phyloP scores from a whole-genome alignment of 805 yeast genomes.

The Saccharomycopsis selenospora region DNA sequence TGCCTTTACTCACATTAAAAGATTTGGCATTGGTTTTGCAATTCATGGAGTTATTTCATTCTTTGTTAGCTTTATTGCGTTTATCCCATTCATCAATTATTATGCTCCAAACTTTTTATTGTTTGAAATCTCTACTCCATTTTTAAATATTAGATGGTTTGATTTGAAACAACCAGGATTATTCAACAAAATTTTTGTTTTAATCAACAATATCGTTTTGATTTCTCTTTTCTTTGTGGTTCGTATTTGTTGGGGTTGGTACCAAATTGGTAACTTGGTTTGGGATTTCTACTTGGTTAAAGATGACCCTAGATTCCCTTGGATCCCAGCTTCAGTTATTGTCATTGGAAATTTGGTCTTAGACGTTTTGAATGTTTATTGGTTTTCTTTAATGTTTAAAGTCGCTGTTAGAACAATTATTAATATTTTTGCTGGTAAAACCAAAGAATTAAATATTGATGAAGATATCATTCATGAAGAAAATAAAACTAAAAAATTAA shows the following conservation, averaged over 20 bases:
- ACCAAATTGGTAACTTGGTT: constrained; percentile 47
- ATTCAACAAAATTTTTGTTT: constrained; percentile 42
- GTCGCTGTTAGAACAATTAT: constrained; percentile 46
- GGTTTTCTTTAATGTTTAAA: constrained; percentile 75
- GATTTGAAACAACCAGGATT: constrained; percentile 60
- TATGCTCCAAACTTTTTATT: constrained; percentile 71
- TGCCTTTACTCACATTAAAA: constrained; percentile 48
- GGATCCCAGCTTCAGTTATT: constrained; percentile 30
- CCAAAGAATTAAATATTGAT: constrained; percentile 13
- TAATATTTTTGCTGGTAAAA: constrained; percentile 25
- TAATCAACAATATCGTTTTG: constrained; percentile 60
- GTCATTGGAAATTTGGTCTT: constrained; percentile 49
- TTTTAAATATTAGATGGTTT: constrained; percentile 85
- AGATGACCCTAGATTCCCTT: constrained; percentile 38
- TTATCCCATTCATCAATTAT: constrained; percentile 67
- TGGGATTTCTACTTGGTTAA: constrained; percentile 39
- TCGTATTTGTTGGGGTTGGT: constrained; percentile 78
- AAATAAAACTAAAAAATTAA: too few relatives aligned
- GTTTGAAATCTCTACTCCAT: constrained; percentile 84
- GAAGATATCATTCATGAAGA: constrained; percentile 11
- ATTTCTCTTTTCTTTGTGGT: constrained; percentile 60
- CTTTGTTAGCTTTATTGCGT: constrained; percentile 56
- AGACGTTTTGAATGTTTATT: constrained; percentile 57
- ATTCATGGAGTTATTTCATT: constrained; percentile 76
- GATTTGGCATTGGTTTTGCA: constrained; percentile 62